phyloP scores from a whole-genome alignment of 2,329 filamentous ascomycete species.

The Bipolaris zeicola region DNA sequence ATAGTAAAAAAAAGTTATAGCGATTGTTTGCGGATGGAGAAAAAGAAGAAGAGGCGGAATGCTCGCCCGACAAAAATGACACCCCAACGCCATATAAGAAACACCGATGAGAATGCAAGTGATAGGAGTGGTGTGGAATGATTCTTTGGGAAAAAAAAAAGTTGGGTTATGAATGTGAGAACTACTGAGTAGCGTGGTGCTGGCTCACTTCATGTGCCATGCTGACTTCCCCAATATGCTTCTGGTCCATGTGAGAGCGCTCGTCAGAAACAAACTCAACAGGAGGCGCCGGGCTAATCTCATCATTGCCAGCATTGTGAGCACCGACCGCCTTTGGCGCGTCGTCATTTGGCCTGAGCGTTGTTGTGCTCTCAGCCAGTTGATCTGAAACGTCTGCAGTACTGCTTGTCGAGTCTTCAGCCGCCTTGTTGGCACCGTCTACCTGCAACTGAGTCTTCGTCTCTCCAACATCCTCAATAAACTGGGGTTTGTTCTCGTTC shows the following conservation, averaged over 20 bases:
- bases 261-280: conserved; percentile 28
- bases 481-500: conserved; percentile 49
- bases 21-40: conserved; percentile 16
- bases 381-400: conserved; percentile 17
- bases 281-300: conserved; percentile 33
- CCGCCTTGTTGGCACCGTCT: conserved; percentile 7
- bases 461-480: conserved; percentile 47
- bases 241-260: conserved; percentile 36
- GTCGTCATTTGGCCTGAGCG: conserved; percentile 30
- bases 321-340: conserved; percentile 5
- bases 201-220: conserved; percentile 34
- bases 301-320: conserved; percentile 26
- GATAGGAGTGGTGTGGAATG: neutral
- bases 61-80: conserved; percentile 11
- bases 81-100: conserved; percentile 7
- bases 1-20: conserved; percentile 1
- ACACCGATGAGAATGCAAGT: conserved; percentile 22
- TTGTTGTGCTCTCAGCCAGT: conserved; percentile 36
- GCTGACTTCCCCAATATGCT: conserved; percentile 43
- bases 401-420: neutral
- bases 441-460: conserved; percentile 10
- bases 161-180: neutral
- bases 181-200: conserved; percentile 42
- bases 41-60: neutral
- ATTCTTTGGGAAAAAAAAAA: neutral